phyloP scores from a whole-genome alignment of 2,329 filamentous ascomycete genomes.

The Geosmithia morbida region DNA sequence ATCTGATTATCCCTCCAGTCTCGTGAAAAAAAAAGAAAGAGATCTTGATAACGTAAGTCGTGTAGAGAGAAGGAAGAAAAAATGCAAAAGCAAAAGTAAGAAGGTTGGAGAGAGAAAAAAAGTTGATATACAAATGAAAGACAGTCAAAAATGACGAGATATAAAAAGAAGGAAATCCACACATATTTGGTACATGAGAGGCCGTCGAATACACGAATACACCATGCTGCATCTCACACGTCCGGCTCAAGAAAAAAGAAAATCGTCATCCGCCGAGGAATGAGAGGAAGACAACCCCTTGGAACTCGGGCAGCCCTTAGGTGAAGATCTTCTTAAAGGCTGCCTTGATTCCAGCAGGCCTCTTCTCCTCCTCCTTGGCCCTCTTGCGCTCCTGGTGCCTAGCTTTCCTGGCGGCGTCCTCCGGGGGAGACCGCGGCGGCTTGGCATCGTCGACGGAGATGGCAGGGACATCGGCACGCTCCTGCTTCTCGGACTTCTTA shows the following conservation, averaged over 20 bases:
- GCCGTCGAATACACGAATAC: background rate
- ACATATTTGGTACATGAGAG: background rate
- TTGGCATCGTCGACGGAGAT: background rate
- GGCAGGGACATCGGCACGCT: slow-evolving; percentile 1
- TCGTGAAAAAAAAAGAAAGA: background rate
- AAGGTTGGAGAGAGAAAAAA: too few species aligned
- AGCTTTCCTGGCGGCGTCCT: slow-evolving; percentile 18
- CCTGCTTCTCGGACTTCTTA: slow-evolving; percentile 8
- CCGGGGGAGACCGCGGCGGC: slow-evolving; percentile 4
- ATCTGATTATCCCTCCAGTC: background rate
- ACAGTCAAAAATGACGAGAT: too few species aligned
- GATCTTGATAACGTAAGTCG: background rate
- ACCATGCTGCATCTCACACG: background rate
- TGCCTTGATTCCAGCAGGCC: slow-evolving; percentile 16
- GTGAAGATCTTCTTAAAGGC: slow-evolving; percentile 21
- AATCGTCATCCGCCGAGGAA: too few species aligned
- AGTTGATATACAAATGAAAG: too few species aligned
- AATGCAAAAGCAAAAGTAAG: background rate
- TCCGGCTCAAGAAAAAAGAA: too few species aligned
- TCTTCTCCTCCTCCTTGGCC: slow-evolving; percentile 14
- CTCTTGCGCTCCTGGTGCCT: slow-evolving; percentile 16
- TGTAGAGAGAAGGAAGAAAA: background rate
- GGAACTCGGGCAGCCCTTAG: background rate
- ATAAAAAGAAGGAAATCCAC: too few species aligned
- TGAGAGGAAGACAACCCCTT: too few species aligned